Evolutionary conservation across 2,329 filamentous ascomycete genomes (phyloP).

Genomic region (Clarireedia monteithiana): DNA sequence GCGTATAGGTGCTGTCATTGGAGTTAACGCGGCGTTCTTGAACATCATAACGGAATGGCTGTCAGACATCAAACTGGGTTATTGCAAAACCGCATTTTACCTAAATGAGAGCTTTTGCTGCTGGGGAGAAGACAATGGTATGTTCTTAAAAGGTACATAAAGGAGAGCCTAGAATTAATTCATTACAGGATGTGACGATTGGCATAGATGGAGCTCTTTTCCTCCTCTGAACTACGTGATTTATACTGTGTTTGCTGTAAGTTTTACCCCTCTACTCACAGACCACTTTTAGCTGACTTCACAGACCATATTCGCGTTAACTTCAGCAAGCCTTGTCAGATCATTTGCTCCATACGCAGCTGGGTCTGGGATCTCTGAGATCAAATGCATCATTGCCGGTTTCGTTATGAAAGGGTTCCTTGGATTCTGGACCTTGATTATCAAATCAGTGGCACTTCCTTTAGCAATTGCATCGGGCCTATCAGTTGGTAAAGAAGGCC

Average conservation of each 20-base stretch:
- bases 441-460: constrained; percentile 88
- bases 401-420: constrained; percentile 99
- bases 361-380: constrained; percentile 94
- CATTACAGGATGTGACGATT: constrained; percentile 67
- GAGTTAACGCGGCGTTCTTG: constrained; percentile 82
- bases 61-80: constrained; percentile 89
- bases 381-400: constrained; percentile 97
- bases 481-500: constrained; percentile 93
- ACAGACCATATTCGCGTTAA: constrained; percentile 70
- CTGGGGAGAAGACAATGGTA: constrained; percentile 86
- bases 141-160: constrained; percentile 12
- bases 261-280: constrained; percentile 19
- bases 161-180: constrained; percentile 14
- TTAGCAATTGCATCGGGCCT: constrained; percentile 89
- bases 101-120: constrained; percentile 97
- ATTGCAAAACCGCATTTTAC: constrained; percentile 93
- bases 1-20: constrained; percentile 65
- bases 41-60: constrained; percentile 98
- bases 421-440: constrained; percentile 81
- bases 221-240: constrained; percentile 74
- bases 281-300: constrained; percentile 11
- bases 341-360: constrained; percentile 92
- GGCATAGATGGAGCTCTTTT: constrained; percentile 81
- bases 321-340: constrained; percentile 77
- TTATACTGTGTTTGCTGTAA: constrained; percentile 78